Conservation (phyloP, 331 rosid genomes). For the Dryas integrifolia region DNA sequence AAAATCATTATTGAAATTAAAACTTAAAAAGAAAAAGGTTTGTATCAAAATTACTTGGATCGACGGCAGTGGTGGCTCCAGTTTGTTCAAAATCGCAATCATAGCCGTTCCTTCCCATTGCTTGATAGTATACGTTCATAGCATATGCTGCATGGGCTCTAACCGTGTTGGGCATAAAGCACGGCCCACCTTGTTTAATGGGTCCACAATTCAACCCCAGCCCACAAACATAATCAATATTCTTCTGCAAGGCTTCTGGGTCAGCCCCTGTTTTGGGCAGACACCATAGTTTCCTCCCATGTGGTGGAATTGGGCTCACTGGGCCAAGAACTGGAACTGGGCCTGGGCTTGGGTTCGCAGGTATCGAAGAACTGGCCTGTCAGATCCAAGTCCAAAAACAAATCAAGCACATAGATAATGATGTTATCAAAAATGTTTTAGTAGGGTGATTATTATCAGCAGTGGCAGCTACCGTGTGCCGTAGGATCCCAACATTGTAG, state of each 20-base stretch:
- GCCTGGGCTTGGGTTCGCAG: conserved; percentile 7
- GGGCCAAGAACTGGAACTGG: neutral
- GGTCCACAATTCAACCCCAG: conserved; percentile 48
- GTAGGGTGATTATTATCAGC: conserved; percentile 23
- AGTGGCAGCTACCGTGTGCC: conserved; percentile 43
- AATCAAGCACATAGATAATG: conserved; percentile 32
- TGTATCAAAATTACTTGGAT: conserved; percentile 31
- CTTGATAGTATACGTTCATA: conserved; percentile 42
- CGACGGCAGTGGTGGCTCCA: conserved; percentile 31
- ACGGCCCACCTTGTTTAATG: conserved; percentile 39
- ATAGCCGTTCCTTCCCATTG: conserved; percentile 23
- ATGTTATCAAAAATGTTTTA: conserved; percentile 18
- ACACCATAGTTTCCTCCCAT: conserved; percentile 23
- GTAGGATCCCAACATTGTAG: conserved; percentile 38
- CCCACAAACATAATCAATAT: conserved; percentile 43
- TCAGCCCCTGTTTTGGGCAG: conserved; percentile 38
- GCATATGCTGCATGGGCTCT: conserved; percentile 48
- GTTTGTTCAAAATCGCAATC: conserved; percentile 43
- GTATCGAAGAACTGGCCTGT: conserved; percentile 39
- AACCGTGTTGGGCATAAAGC: conserved; percentile 41
- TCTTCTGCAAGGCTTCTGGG: conserved; percentile 32
- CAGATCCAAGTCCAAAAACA: conserved; percentile 42
- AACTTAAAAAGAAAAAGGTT: neutral
- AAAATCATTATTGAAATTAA: neutral
- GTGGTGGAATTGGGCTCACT: neutral